phyloP scores from a whole-genome alignment of 1,139 yeast genomes.

The Kazachstania sp. region DNA sequence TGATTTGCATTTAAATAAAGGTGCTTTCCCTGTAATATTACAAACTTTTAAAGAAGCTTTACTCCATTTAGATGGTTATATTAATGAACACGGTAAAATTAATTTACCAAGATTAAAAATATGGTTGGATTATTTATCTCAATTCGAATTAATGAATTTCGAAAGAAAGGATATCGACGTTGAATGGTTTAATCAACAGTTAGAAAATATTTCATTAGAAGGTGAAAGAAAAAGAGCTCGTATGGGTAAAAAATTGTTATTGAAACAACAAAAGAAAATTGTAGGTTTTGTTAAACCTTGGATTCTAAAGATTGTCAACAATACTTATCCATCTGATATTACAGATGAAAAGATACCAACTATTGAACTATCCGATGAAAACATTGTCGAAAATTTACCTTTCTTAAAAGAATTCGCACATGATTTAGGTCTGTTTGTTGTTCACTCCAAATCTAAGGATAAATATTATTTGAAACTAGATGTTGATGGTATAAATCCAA shows the following conservation, averaged over 20 bases:
- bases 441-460: conserved; percentile 50
- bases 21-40: conserved; percentile 86
- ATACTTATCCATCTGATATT: conserved; percentile 26
- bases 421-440: conserved; percentile 56
- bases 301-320: conserved; percentile 43
- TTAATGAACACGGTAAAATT: conserved; percentile 75
- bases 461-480: conserved; percentile 54
- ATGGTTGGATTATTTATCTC: conserved; percentile 64
- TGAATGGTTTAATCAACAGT: conserved; percentile 82
- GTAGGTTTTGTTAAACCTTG: conserved; percentile 56
- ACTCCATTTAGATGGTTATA: conserved; percentile 69
- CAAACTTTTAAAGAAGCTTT: conserved; percentile 81
- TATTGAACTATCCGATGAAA: conserved; percentile 40
- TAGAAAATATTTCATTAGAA: conserved; percentile 67
- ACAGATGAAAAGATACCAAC: conserved; percentile 44
- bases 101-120: conserved; percentile 60
- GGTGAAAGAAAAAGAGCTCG: conserved; percentile 63
- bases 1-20: conserved; percentile 84
- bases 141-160: conserved; percentile 73
- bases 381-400: conserved; percentile 43
- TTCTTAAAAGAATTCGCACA: conserved; percentile 55
- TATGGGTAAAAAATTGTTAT: conserved; percentile 55
- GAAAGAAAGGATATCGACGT: conserved; percentile 72
- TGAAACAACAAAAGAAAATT: conserved; percentile 62
- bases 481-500: conserved; percentile 61